These are phyloP conservation scores for Nannochloris sp. DNA, from an alignment of 139 green algal species.

Conservation along the genomic window DNA sequence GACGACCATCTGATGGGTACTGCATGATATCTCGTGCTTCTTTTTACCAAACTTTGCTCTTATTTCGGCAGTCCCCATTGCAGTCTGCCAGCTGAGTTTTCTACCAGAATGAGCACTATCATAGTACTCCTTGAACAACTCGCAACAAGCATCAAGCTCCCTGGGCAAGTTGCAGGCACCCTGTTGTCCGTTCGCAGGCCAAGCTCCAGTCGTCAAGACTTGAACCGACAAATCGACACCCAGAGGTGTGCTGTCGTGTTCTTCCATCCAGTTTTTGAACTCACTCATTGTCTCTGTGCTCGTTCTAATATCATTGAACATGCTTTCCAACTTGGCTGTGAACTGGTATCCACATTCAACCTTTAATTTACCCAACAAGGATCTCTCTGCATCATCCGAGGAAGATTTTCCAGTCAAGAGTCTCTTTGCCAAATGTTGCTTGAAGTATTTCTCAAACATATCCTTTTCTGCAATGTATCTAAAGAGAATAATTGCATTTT, in stretches of 20 bases:
- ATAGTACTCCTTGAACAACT: slow-evolving; percentile 82
- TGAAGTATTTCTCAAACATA: slow-evolving; percentile 99
- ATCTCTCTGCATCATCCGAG: slow-evolving; percentile 63
- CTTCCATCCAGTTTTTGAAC: slow-evolving; percentile 51
- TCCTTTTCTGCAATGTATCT: slow-evolving; percentile 89
- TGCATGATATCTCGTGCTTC: slow-evolving; percentile 84
- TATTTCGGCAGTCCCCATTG: slow-evolving; percentile 91
- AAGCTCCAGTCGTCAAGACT: slow-evolving; percentile 92
- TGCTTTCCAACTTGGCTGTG: slow-evolving; percentile 95
- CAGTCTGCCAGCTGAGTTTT: slow-evolving; percentile 91
- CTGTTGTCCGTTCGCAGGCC: slow-evolving; percentile 46
- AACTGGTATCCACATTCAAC: slow-evolving; percentile 98
- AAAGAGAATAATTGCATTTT: slow-evolving; percentile 91
- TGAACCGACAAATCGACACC: slow-evolving; percentile 73
- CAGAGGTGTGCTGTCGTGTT: slow-evolving; percentile 26
- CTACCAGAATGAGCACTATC: slow-evolving; percentile 46
- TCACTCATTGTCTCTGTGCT: slow-evolving; percentile 69
- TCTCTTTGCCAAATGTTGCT: slow-evolving; percentile 92
- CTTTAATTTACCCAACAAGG: slow-evolving; percentile 93
- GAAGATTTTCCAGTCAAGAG: slow-evolving; percentile 60
- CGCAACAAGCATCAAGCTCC: slow-evolving; percentile 64
- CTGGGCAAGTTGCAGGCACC: slow-evolving; percentile 71
- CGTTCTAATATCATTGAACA: slow-evolving; percentile 99
- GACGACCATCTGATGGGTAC: slow-evolving; percentile 85
- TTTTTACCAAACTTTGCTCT: slow-evolving; percentile 53